Percentiles rank a stretch among this genome's conserved stretches.
These are phyloP conservation scores for Thelonectria olida DNA, from an alignment of 2,329 filamentous ascomycete species.

Conservation along the genomic window DNA sequence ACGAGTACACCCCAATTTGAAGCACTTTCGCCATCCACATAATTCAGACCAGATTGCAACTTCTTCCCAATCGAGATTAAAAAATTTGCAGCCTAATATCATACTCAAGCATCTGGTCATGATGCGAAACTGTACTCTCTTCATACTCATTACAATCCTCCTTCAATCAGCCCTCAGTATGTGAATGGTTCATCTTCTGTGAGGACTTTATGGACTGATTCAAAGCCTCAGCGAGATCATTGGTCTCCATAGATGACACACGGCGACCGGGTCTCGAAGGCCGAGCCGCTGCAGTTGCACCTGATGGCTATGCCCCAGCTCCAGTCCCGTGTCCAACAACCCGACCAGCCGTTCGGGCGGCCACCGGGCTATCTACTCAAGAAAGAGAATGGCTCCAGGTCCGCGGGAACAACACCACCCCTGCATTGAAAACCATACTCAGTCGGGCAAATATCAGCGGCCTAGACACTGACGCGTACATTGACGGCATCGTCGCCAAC, in stretches of 20 bases:
- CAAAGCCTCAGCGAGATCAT: neutral
- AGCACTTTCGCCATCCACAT: too few species aligned
- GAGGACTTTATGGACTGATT: neutral
- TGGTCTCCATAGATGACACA: neutral
- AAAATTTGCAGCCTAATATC: too few species aligned
- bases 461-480: slow-evolving; percentile 75
- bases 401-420: slow-evolving; percentile 73
- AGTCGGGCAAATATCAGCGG: slow-evolving; percentile 71
- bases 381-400: slow-evolving; percentile 67
- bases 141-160: too few species aligned
- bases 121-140: too few species aligned
- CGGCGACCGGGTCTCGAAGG: neutral
- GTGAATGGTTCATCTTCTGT: too few species aligned
- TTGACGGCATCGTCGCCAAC: slow-evolving; percentile 72
- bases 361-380: slow-evolving; percentile 12
- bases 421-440: slow-evolving; percentile 76
- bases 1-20: too few species aligned
- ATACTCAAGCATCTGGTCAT: too few species aligned
- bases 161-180: too few species aligned
- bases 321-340: slow-evolving; percentile 18
- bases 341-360: slow-evolving; percentile 8
- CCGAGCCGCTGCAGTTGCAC: slow-evolving; percentile 16
- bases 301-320: slow-evolving; percentile 20
- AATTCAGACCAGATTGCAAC: too few species aligned
- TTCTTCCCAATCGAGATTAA: too few species aligned